Percentiles rank a stretch among this genome's conserved stretches.
Conservation (phyloP, 257 asterid genomes). For the Nicotiana attenuata region DNA sequence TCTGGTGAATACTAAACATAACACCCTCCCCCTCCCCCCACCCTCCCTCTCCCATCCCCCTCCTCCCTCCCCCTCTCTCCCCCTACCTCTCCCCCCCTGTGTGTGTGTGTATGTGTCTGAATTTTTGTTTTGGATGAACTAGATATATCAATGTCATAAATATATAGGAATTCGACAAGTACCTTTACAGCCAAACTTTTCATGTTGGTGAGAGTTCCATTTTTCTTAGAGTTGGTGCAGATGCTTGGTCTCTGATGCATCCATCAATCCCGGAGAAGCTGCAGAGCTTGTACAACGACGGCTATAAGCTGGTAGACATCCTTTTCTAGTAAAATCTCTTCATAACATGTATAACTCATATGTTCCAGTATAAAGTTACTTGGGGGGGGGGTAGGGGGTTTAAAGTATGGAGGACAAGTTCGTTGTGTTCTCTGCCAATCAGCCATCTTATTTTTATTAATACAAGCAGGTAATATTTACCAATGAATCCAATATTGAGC, state of each 20-base stretch:
- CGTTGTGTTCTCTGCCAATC: not conserved
- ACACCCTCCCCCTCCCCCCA: too few relatives aligned
- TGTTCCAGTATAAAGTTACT: not conserved
- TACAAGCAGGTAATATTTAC: slow-evolving; percentile 73
- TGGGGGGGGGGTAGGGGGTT: too few relatives aligned
- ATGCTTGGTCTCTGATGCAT: slow-evolving; percentile 97
- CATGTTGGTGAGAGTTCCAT: not conserved
- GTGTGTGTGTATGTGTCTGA: too few relatives aligned
- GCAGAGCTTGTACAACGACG: slow-evolving; percentile 61
- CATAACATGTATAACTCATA: not conserved
- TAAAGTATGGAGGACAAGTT: not conserved
- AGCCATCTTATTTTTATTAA: not conserved
- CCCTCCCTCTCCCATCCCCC: too few relatives aligned
- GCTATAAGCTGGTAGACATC: slow-evolving; percentile 83
- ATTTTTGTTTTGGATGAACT: not conserved
- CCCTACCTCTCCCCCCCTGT: not conserved
- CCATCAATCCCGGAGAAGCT: slow-evolving; percentile 90
- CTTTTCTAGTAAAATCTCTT: slow-evolving; percentile 13
- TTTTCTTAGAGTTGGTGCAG: slow-evolving; percentile 69
- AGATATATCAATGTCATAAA: not conserved
- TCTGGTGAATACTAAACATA: not conserved
- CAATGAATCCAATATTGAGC: slow-evolving; percentile 88
- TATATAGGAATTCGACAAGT: not conserved
- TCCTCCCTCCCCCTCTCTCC: not conserved
- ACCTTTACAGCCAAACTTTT: not conserved